Percentiles rank a stretch among this genome's conserved stretches.
Conservation (phyloP, 2,329 filamentous ascomycete genomes). For the Ilyonectria destructans region DNA sequence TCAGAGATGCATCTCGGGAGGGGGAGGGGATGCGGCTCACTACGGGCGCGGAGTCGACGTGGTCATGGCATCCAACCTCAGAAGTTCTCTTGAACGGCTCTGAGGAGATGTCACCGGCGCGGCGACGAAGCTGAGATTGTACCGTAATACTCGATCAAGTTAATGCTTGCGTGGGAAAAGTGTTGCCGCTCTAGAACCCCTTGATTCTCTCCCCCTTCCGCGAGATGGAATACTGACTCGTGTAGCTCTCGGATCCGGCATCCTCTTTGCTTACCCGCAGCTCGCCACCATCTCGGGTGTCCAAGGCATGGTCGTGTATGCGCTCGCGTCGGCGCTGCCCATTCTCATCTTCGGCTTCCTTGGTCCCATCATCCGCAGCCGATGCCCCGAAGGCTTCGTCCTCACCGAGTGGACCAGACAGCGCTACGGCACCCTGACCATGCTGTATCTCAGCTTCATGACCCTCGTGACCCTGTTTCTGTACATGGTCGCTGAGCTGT, state of each 20-base stretch:
- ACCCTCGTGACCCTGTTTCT: conserved; percentile 87
- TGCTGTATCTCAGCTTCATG: conserved; percentile 83
- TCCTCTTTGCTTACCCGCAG: conserved; percentile 87
- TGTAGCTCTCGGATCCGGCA: conserved; percentile 86
- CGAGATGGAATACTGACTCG: conserved; percentile 60
- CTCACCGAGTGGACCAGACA: conserved; percentile 88
- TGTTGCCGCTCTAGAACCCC: conserved; percentile 84
- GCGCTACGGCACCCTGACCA: conserved; percentile 79
- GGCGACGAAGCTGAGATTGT: conserved; percentile 89
- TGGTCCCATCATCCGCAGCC: conserved; percentile 83
- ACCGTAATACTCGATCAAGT: conserved; percentile 99
- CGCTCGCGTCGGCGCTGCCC: conserved; percentile 80
- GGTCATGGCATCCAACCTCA: conserved; percentile 68
- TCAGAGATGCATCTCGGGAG: conserved; percentile 52
- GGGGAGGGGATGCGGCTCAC: conserved; percentile 77
- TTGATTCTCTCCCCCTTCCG: conserved; percentile 41
- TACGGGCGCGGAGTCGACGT: conserved; percentile 84
- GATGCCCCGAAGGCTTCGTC: conserved; percentile 88
- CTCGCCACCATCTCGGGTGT: conserved; percentile 85
- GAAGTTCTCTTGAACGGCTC: background rate
- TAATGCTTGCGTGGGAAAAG: conserved; percentile 99
- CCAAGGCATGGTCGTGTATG: conserved; percentile 85
- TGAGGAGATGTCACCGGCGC: conserved; percentile 60
- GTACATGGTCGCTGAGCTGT: conserved; percentile 90
- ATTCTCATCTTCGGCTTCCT: conserved; percentile 82